Evolutionary conservation across 345 rosid species (phyloP).

Genomic region (Pistacia atlantica): DNA sequence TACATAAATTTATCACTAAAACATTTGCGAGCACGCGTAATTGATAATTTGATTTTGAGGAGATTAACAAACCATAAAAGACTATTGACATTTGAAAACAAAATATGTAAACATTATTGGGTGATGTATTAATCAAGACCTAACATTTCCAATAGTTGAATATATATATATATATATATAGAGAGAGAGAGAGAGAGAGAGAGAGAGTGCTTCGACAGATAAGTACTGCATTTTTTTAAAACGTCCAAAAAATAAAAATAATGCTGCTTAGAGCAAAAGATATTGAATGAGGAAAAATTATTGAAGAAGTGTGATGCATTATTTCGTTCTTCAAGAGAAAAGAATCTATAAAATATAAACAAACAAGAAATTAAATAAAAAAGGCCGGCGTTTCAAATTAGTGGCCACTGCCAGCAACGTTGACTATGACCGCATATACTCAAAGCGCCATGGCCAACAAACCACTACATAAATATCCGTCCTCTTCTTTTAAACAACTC

Average conservation of each 20-base stretch:
- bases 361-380: not conserved
- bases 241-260: not conserved
- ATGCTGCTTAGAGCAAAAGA: not conserved
- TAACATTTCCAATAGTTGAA: too few relatives aligned
- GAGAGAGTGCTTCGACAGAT: too few relatives aligned
- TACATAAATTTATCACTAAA: too few relatives aligned
- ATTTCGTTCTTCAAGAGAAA: not conserved
- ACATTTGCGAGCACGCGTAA: too few relatives aligned
- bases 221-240: too few relatives aligned
- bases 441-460: not conserved
- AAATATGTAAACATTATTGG: too few relatives aligned
- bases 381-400: not conserved
- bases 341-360: not conserved
- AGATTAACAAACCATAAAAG: too few relatives aligned
- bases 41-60: too few relatives aligned
- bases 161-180: too few relatives aligned
- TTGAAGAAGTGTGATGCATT: constrained; percentile 1
- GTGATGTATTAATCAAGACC: too few relatives aligned
- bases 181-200: too few relatives aligned
- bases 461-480: not conserved
- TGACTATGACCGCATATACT: not conserved
- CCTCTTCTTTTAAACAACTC: not conserved
- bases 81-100: too few relatives aligned
- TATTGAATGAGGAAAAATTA: not conserved
- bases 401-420: constrained; percentile 10